These are phyloP conservation scores for Xylaria hypoxylon DNA, from an alignment of 2,329 filamentous ascomycete genomes.

Conservation along the genomic window DNA sequence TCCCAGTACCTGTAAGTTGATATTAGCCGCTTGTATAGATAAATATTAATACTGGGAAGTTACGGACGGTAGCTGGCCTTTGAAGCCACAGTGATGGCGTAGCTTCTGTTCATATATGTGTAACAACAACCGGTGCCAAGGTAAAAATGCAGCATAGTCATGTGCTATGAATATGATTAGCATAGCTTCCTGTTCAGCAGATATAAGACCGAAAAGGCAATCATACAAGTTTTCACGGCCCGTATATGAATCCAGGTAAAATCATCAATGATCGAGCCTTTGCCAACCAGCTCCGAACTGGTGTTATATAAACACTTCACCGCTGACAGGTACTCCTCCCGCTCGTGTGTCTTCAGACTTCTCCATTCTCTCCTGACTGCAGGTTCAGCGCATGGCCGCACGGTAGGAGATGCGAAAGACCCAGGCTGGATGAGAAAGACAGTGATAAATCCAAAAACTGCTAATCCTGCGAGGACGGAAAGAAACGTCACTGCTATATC, in stretches of 20 bases:
- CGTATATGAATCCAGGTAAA: constrained; percentile 18
- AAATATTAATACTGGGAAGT: neutral
- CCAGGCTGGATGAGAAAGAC: neutral
- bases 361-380: constrained; percentile 13
- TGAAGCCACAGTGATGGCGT: constrained; percentile 17
- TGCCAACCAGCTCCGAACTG: constrained; percentile 6
- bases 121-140: constrained; percentile 20
- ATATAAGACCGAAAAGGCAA: neutral
- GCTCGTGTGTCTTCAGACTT: constrained; percentile 2
- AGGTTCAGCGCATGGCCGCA: neutral
- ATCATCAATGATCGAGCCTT: constrained; percentile 11
- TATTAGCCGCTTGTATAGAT: neutral
- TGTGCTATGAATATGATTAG: constrained; percentile 13
- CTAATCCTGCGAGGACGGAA: neutral
- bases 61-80: constrained; percentile 19
- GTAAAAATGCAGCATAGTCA: constrained; percentile 16
- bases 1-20: constrained; percentile 17
- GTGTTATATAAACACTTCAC: constrained; percentile 19
- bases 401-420: neutral
- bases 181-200: neutral
- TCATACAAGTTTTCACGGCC: constrained; percentile 10
- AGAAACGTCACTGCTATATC: neutral
- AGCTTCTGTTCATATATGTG: constrained; percentile 26
- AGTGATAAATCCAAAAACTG: neutral
- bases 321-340: constrained; percentile 8